Evolutionary conservation across 2,329 filamentous ascomycete species (phyloP).

Genomic region (Trichoderma aggressivum): DNA sequence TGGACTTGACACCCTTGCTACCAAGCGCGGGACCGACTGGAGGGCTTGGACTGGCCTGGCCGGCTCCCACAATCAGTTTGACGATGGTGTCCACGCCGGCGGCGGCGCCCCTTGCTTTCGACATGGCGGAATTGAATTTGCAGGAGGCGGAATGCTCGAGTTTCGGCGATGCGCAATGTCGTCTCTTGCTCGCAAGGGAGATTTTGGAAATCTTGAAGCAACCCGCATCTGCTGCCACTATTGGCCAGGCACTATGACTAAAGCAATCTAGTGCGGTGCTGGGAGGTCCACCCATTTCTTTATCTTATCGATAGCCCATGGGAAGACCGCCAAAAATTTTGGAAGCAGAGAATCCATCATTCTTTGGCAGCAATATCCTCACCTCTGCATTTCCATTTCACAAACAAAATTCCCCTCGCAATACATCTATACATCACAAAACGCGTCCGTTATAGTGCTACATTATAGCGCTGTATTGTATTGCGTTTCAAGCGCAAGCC

Average conservation of each 20-base stretch:
- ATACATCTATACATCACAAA: neutral
- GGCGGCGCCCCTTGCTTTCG: constrained; percentile 44
- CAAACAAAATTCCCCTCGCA: neutral
- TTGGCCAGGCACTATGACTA: neutral
- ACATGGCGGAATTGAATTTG: constrained; percentile 42
- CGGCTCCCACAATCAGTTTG: constrained; percentile 95
- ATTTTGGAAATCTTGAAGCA: constrained; percentile 26
- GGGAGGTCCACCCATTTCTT: neutral
- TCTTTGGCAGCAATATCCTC: neutral
- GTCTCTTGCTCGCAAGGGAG: constrained; percentile 13
- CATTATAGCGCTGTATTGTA: neutral
- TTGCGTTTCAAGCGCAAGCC: too few species aligned
- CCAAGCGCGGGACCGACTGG: constrained; percentile 94
- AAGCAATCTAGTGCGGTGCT: constrained; percentile 1
- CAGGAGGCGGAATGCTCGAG: constrained; percentile 17
- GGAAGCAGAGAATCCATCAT: constrained; percentile 13
- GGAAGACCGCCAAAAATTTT: constrained; percentile 27
- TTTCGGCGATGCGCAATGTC: constrained; percentile 6
- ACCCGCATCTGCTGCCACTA: neutral
- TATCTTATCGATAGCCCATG: constrained; percentile 22
- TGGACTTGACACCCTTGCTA: constrained; percentile 97
- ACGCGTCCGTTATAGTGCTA: neutral
- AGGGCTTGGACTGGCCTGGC: constrained; percentile 89
- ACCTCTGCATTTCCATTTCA: neutral
- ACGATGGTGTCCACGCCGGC: constrained; percentile 68